Evolutionary conservation across 768 basidiomycete species (phyloP), one percentile per base, ranked within the genome.

Genomic region (Auriscalpium orientale): DNA sequence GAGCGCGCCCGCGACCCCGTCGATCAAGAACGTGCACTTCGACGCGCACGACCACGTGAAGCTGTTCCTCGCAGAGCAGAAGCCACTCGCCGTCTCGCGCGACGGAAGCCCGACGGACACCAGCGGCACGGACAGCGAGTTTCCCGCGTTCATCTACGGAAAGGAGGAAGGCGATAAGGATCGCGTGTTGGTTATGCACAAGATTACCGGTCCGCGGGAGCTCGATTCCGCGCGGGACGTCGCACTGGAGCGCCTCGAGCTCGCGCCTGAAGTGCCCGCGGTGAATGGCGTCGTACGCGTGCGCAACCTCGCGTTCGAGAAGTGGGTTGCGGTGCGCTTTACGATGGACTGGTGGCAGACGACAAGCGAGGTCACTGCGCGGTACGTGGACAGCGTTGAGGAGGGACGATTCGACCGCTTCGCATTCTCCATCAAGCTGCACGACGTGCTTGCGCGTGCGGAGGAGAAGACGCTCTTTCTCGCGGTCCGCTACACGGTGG

Each of bases 311-410:
- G 83, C 91, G 8, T 98, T 84, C 71, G 77, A 87, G 64, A 98
- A 98, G 73, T 81, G 82, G 76, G 78, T 98, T 52, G 87, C 84
- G 8, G 82, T 93, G 22, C 83, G 95, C 33, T 98, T 97, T 70
- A 98, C 95, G 1, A 80, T 95, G 63, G 95, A 98, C 67, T 79
- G 76, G 62, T 98, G 95, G 95, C 91, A 93, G 70, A 99, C 95
- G 48, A 95, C 91, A 56, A 89, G 87, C 69, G 95, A 98, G 70
- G 90, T 97, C 56, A 81, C 85, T 0, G 95, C 85, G 22, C 82
- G 80, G 50, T 87, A 90, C 67, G 70, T 81, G 16, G 77, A 80
- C 55, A 67, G 76, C 37, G 58, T 74, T 20, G 62, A 61, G 46
- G 67, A 60, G 34, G 69, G 72, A 38, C 54, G 53, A 22, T 78